Evolutionary conservation across 768 basidiomycete genomes (phyloP).

Genomic region (Polyporus arcularius): DNA sequence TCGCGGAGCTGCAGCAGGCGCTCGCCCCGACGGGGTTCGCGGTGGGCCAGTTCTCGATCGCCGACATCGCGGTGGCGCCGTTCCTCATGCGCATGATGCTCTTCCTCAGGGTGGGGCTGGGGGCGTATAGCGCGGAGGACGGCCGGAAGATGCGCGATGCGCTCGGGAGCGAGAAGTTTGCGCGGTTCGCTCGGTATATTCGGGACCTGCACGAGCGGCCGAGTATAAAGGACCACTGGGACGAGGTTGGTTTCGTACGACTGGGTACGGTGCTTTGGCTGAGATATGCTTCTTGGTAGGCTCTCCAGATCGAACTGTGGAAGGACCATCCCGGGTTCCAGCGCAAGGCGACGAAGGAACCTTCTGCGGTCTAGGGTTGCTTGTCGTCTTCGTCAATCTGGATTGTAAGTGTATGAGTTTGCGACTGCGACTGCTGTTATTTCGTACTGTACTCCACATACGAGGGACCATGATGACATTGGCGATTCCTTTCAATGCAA

Average conservation of each 20-base stretch:
- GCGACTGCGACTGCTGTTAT: no score
- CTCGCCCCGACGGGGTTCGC: slow-evolving; percentile 51
- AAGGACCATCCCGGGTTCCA: slow-evolving; percentile 9
- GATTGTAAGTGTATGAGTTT: no score
- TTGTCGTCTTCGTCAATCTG: no score
- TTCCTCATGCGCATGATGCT: slow-evolving; percentile 55
- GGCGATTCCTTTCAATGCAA: no score
- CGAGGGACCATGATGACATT: no score
- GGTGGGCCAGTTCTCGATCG: slow-evolving; percentile 50
- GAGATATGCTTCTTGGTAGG: not conserved
- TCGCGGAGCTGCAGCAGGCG: slow-evolving; percentile 49
- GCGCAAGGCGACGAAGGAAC: not conserved
- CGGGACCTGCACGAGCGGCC: slow-evolving; percentile 47
- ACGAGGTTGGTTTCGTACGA: slow-evolving; percentile 40
- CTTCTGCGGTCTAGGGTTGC: no score
- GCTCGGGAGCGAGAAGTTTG: slow-evolving; percentile 48
- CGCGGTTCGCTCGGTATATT: slow-evolving; percentile 49
- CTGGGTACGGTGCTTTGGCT: not conserved
- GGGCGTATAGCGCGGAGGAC: slow-evolving; percentile 49
- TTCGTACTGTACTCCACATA: no score
- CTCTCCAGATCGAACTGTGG: slow-evolving; percentile 6
- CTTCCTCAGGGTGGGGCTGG: slow-evolving; percentile 48
- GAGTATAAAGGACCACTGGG: slow-evolving; percentile 55
- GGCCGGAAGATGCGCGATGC: slow-evolving; percentile 44
- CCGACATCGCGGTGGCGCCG: slow-evolving; percentile 62